Base-by-base conservation (phyloP, 495 filamentous ascomycete genomes). In the Aspergillus bridgeri region DNA sequence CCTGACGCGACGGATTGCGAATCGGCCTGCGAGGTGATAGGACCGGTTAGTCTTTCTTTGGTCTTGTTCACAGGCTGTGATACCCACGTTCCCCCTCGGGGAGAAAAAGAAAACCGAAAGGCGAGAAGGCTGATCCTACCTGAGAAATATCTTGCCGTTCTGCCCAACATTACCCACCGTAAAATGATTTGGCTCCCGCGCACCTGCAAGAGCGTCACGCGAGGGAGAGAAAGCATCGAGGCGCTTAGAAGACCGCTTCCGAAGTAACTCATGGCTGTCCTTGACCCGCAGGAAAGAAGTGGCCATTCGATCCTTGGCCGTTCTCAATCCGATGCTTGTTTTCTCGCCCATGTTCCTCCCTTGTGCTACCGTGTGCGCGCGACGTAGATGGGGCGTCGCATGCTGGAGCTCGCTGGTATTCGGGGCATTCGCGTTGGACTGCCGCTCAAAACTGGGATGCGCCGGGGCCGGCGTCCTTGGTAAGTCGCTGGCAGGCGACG, bases 91-190 rank as follows among this genome's bases (percentile, higher is more conserved):
- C 3, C 24, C 38, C 19, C 21, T 25, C 22, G 17, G 27, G 27
- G 9, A 9, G 46, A 56, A 51, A 2, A 15, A 3, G 13, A 13
- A 15, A 13, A 2, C 7, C 29, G 8, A 33, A 38, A 38, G 6
- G 5, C 13, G 6, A 13, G n/a, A 19, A 29, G 27, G 58, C 48
- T 38, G 56, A 63, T 68, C 83, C 69, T 89, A 96, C 93, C 92
- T 90, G 57, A 98, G 75, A 70, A 94, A 98, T 70, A 98, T 92
- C 72, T 88, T 87, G 38, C 93, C 93, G 76, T 94, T 93, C 67
- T 91, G 89, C 48, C 92, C 92, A 56, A 98, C 88, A 75, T 96
- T 97, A 22, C 89, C 91, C 55, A 97, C 93, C 9, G 91, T 90
- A 71, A 96, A 98, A 66, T 94, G 89, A 50, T 89, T 81, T 23